Evolutionary conservation across 257 asterid genomes (phyloP).

Genomic region (Solanum clarkiae): DNA sequence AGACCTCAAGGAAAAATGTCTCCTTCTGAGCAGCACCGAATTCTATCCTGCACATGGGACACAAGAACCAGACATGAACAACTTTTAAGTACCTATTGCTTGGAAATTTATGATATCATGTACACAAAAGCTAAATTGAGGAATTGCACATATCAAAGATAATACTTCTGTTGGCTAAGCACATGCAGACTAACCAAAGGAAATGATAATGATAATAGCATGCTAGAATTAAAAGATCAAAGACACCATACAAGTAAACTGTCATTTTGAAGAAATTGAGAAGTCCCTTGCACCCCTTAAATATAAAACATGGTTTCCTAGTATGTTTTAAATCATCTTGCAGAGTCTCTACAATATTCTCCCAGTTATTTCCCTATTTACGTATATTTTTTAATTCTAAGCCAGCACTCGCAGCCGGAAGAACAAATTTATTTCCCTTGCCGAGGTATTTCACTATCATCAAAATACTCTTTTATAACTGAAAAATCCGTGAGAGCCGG

Average conservation of each 20-base stretch:
- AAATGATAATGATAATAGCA: not conserved
- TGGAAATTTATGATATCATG: not conserved
- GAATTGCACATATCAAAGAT: not conserved
- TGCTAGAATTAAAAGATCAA: not conserved
- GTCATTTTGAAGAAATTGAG: not conserved
- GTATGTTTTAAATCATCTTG: not conserved
- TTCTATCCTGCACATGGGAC: conserved; percentile 55
- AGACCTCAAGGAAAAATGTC: conserved; percentile 67
- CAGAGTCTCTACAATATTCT: not conserved
- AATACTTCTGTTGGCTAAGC: not conserved
- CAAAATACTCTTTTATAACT: not conserved
- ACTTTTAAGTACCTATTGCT: not conserved
- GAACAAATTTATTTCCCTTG: not conserved
- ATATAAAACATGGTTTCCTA: not conserved
- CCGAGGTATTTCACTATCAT: not conserved
- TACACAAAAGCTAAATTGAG: not conserved
- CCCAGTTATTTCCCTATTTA: not conserved
- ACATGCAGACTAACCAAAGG: not conserved
- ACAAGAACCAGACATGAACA: conserved; percentile 4
- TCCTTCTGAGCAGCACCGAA: conserved; percentile 69
- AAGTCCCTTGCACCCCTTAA: not conserved
- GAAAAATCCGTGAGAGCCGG: not conserved
- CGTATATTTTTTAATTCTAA: not conserved
- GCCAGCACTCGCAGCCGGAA: not conserved
- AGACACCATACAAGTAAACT: not conserved